Base-by-base conservation (phyloP, 352 stramenopile species). In the Globisporangium heterothallicum region DNA sequence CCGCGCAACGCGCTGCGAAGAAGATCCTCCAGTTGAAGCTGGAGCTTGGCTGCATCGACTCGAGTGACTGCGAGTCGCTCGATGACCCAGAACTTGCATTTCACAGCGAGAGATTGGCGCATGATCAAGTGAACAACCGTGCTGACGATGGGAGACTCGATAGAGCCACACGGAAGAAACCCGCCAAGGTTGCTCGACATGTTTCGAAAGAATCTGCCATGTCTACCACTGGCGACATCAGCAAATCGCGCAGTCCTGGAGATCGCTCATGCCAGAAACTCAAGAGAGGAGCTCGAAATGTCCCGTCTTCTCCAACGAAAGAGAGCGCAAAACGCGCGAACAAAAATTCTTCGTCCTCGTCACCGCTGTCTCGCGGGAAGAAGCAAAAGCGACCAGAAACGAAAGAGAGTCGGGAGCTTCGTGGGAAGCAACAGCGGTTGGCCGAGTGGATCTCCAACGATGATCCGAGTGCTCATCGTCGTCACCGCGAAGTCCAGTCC, bases 21-120 rank as follows among this genome's bases (percentile, higher is more conserved):
- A 70, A 64, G 53, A 84, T 86, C 8, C 65, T 82, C 24, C 59
- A 76, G 35, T 47, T 86, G 32, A 74, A 72, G 49, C 59, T 78
- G 19, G 70, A 67, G 29, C 57, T 82, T 18, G 35, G 26, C 25
- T 41, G 25, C 25, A 38, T 45, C 7, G 21, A 16, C 13, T 42
- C 34, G 13, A 47, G 21, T 13, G 29, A 50, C 36, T 8, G 30
- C n/a, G n/a, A n/a, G n/a, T n/a, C n/a, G n/a, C n/a, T n/a, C n/a
- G n/a, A n/a, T n/a, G n/a, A n/a, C n/a, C n/a, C n/a, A n/a, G n/a
- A n/a, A n/a, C n/a, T n/a, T n/a, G n/a, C n/a, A n/a, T n/a, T n/a
- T n/a, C n/a, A n/a, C n/a, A n/a, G n/a, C n/a, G n/a, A n/a, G n/a
- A n/a, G n/a, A n/a, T n/a, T n/a, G n/a, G n/a, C n/a, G n/a, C n/a